phyloP scores from a whole-genome alignment of 768 basidiomycete species.

The Boletellus sp. region DNA sequence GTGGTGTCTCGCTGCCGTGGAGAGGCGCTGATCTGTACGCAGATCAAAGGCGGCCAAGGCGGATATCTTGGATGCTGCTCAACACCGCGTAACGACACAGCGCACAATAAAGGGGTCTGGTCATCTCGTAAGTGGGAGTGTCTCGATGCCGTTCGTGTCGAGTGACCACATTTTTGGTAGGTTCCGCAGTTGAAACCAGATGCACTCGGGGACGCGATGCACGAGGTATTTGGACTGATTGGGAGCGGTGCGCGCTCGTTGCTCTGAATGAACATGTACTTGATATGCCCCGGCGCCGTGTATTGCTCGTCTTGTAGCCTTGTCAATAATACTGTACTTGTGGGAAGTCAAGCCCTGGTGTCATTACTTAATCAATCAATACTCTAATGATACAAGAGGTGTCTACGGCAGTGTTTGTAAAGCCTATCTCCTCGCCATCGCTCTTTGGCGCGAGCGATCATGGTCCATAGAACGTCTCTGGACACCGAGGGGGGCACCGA shows the following conservation, averaged over 20 bases:
- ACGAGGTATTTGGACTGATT: conserved; percentile 22
- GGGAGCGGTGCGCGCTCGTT: conserved; percentile 7
- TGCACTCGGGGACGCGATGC: conserved; percentile 20
- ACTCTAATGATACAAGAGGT: no score
- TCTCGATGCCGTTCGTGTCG: not conserved
- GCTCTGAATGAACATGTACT: conserved; percentile 8
- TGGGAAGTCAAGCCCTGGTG: no score
- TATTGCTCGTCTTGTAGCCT: not conserved
- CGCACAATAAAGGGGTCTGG: conserved; percentile 26
- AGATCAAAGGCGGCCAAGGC: conserved; percentile 26
- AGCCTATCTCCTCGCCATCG: no score
- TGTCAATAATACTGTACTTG: no score
- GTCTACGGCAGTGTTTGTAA: no score
- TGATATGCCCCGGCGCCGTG: not conserved
- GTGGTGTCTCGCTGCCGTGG: not conserved
- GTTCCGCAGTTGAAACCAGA: conserved; percentile 31
- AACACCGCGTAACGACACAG: conserved; percentile 17
- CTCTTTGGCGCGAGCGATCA: no score
- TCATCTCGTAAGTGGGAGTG: conserved; percentile 22
- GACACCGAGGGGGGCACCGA: no score
- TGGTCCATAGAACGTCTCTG: no score
- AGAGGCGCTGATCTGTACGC: not conserved
- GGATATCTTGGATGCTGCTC: conserved; percentile 29
- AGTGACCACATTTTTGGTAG: conserved; percentile 6
- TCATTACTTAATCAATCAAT: no score